Base-by-base conservation (phyloP, 2,329 filamentous ascomycete genomes). In the Colletotrichum sp. region DNA sequence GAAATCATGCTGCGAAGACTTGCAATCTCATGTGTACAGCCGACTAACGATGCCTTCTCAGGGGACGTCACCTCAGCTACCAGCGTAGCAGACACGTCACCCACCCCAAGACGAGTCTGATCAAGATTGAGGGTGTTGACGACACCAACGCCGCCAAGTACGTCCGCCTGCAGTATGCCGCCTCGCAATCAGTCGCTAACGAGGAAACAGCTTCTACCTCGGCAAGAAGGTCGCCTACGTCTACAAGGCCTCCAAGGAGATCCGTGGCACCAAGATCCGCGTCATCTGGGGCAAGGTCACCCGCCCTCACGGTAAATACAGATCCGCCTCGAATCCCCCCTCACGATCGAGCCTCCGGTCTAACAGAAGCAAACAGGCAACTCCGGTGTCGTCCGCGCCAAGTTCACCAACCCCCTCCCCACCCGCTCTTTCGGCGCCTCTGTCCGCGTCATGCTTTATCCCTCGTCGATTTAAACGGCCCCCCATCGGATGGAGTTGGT, bases 261-360 rank as follows among this genome's bases (percentile, higher is more conserved):
- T 98, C 84, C 94, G 96, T 83, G 97, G 97, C 86, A 96, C 95
- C 87, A 98, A 98, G 93, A 97, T 98, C 89, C 93, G 96, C 85
- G 94, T 98, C 82, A 98, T 98, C 90, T 98, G 96, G 95, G 96
- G 96, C 90, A 98, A 98, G 91, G 93, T 98, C 86, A 98, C 95
- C 86, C 91, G 95, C 85, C 93, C 95, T 86, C 96, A 98, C 89
- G 96, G 94, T 96, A 94, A 82, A 88, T 86, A 75, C 63, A 69
- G 38, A 29, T 69, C 74, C 33, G 18, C 51, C 16, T 65, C 24
- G 29, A 36, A 58, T 38, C n/a, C 12, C 55, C 51, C 66, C 51
- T 27, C 15, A 31, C n/a, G 38, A 63, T 51, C 62, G 68, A 66
- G 55, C 62, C 13, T 6, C 33, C 43, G 63, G 62, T 69, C 69